Base-by-base conservation (phyloP, 2,329 filamentous ascomycete genomes). In the Colletotrichum sp. region DNA sequence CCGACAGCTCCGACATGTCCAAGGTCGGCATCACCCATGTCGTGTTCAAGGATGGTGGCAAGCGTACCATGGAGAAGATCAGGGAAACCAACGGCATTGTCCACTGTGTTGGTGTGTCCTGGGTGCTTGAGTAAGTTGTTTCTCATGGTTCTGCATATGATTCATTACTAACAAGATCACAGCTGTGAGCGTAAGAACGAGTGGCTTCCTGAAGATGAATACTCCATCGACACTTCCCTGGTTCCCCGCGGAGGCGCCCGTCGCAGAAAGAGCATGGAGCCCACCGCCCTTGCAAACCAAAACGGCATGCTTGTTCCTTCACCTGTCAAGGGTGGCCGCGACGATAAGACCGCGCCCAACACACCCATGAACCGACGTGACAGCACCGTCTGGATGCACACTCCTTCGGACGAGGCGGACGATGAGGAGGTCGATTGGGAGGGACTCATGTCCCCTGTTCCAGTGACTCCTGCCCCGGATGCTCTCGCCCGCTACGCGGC, bases 1-100 rank as follows among this genome's bases (percentile, higher is more conserved):
- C 82, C 25, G 79, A 82, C 5, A 79, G 80, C 29, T 80, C 81
- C 8, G 83, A 84, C 16, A 82, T 84, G 57, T 82, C 83, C 65
- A 94, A 92, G 82, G 87, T 95, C 75, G 94, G 93, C 7, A 95
- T 98, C 80, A 98, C 95, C 0, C 96, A 98, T 81, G 94, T 98
- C 9, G 92, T 98, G 8, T 98, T 93, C 88, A 98, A 98, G 83
- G 96, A 98, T 81, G 96, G 96, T 62, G 93, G 93, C 57, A 93
- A 93, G 81, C 89, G 93, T 30, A 98, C 95, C 1, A 85, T 98
- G 78, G 93, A 98, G 82, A 98, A 96, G 85, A 93, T 96, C 8
- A 89, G 92, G 73, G 90, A 93, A 80, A 93, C 91, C 52, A 89
- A 91, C 16, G 95, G 95, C 8, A 88, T 95, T 34, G 94, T 98